Percentiles rank a stretch among this genome's conserved stretches.
Evolutionary conservation across 495 filamentous ascomycete species (phyloP).

Genomic region (Cercophora scortea): DNA sequence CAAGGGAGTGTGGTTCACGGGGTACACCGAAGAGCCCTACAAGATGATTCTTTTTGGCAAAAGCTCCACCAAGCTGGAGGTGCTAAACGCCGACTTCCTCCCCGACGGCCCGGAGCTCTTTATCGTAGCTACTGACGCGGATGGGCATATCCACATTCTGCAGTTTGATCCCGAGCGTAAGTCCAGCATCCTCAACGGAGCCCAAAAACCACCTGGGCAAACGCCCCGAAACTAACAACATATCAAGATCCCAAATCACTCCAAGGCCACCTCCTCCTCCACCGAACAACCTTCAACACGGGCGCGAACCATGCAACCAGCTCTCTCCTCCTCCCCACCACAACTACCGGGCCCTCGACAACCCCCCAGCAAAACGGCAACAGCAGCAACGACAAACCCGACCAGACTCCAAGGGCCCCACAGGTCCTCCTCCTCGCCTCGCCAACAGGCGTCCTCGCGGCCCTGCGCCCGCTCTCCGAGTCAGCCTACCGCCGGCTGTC

Average conservation of each 20-base stretch:
- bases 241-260: constrained; percentile 81
- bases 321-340: constrained; percentile 65
- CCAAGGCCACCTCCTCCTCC: constrained; percentile 77
- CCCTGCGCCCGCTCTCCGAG: constrained; percentile 73
- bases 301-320: constrained; percentile 68
- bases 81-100: constrained; percentile 78
- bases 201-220: no score
- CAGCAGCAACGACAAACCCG: constrained; percentile 11
- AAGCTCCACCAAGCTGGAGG: constrained; percentile 63
- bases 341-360: constrained; percentile 15
- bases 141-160: constrained; percentile 77
- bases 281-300: constrained; percentile 73
- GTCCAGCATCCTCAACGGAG: constrained; percentile 5
- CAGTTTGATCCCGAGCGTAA: constrained; percentile 88
- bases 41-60: constrained; percentile 93
- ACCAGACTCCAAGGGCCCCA: not conserved
- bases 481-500: constrained; percentile 74
- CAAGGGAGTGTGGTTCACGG: constrained; percentile 91
- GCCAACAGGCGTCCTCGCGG: constrained; percentile 63
- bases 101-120: constrained; percentile 77
- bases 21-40: constrained; percentile 92
- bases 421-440: constrained; percentile 64
- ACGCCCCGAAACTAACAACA: constrained; percentile 12
- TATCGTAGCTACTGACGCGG: constrained; percentile 75
- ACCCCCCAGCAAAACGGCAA: constrained; percentile 12